These are phyloP conservation scores for Colletotrichum scovillei DNA, from an alignment of 2,329 filamentous ascomycete species.

Conservation along the genomic window DNA sequence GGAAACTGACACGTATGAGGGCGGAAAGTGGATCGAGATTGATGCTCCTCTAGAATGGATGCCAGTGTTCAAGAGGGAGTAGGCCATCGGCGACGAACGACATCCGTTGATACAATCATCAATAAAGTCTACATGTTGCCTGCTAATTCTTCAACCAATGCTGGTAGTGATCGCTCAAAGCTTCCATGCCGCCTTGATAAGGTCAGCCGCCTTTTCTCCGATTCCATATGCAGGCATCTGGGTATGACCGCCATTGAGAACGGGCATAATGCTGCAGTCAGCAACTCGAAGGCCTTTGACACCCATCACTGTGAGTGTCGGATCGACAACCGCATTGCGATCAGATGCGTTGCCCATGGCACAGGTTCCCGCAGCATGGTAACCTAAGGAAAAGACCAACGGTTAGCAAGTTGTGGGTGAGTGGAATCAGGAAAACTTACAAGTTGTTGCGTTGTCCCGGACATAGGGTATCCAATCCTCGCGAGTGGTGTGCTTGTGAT, in stretches of 20 bases:
- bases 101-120: too few species aligned
- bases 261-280: slow-evolving; percentile 64
- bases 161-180: background rate
- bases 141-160: background rate
- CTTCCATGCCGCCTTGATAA: slow-evolving; percentile 54
- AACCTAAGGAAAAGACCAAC: slow-evolving; percentile 49
- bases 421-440: slow-evolving; percentile 49
- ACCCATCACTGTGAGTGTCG: slow-evolving; percentile 63
- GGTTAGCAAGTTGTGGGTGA: background rate
- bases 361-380: slow-evolving; percentile 68
- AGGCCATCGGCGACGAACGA: background rate
- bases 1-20: slow-evolving; percentile 6
- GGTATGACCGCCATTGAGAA: slow-evolving; percentile 61
- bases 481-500: slow-evolving; percentile 63
- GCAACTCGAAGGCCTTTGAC: slow-evolving; percentile 64
- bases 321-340: slow-evolving; percentile 62
- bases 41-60: slow-evolving; percentile 37
- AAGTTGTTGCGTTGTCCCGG: slow-evolving; percentile 69
- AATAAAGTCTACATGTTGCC: background rate
- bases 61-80: slow-evolving; percentile 33
- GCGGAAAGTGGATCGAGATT: slow-evolving; percentile 31
- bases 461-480: slow-evolving; percentile 70
- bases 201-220: slow-evolving; percentile 61
- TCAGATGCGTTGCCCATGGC: slow-evolving; percentile 61
- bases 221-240: slow-evolving; percentile 70